These are phyloP conservation scores for Vachellia collinsii DNA, from an alignment of 306 rosid genomes.

Conservation along the genomic window DNA sequence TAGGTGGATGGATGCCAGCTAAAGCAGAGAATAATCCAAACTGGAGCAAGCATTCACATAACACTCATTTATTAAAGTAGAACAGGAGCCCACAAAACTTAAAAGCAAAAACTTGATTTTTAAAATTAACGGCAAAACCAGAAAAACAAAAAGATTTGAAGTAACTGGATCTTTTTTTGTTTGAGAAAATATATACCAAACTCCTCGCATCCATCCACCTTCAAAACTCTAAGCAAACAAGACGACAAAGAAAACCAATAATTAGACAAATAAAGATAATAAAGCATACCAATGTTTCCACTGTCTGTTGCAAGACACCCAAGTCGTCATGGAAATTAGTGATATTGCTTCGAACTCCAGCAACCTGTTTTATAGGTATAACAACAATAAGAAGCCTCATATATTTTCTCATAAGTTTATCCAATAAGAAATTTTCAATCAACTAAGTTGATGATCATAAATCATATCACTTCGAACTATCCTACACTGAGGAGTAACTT, in stretches of 20 bases:
- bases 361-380: slow-evolving; percentile 61
- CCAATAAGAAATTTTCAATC: not conserved
- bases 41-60: not conserved
- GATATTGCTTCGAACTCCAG: slow-evolving; percentile 67
- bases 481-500: slow-evolving; percentile 25
- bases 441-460: not conserved
- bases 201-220: slow-evolving; percentile 30
- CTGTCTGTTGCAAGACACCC: slow-evolving; percentile 55
- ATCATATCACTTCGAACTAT: slow-evolving; percentile 20
- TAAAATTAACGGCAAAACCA: not conserved
- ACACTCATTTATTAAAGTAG: not conserved
- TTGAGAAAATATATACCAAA: slow-evolving; percentile 17
- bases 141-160: not conserved
- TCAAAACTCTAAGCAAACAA: slow-evolving; percentile 19
- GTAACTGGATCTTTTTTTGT: slow-evolving; percentile 8
- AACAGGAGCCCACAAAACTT: not conserved
- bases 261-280: slow-evolving; percentile 29
- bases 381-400: slow-evolving; percentile 23
- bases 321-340: slow-evolving; percentile 60
- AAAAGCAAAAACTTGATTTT: not conserved
- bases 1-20: not conserved
- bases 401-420: not conserved
- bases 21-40: slow-evolving; percentile 10
- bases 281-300: slow-evolving; percentile 79
- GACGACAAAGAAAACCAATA: slow-evolving; percentile 18